These are phyloP conservation scores for Collybia nuda DNA, from an alignment of 768 basidiomycete genomes.

Conservation along the genomic window DNA sequence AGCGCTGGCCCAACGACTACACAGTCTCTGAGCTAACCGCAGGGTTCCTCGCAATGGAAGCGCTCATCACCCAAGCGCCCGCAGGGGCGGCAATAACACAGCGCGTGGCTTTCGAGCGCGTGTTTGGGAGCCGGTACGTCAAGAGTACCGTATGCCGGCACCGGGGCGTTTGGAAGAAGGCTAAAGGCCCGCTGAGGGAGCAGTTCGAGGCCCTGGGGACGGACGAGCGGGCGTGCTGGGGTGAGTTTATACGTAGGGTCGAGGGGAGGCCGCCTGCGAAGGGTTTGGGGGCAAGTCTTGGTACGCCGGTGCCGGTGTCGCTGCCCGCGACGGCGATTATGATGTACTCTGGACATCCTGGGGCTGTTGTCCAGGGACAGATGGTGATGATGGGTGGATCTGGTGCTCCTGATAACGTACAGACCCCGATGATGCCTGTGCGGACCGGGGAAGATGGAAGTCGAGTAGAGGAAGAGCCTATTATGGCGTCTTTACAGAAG, in stretches of 20 bases:
- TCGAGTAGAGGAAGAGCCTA: conserved; percentile 19
- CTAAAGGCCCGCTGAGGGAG: conserved; percentile 42
- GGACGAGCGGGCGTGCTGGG: conserved; percentile 65
- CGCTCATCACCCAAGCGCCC: conserved; percentile 33
- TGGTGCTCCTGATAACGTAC: conserved; percentile 8
- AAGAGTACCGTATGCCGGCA: conserved; percentile 75
- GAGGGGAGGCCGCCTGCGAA: conserved; percentile 48
- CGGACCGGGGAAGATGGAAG: conserved; percentile 4
- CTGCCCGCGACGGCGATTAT: conserved; percentile 11
- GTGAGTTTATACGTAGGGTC: conserved; percentile 63
- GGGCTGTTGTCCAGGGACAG: neutral
- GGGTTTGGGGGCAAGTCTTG: neutral
- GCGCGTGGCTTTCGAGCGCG: conserved; percentile 65
- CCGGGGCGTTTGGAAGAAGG: conserved; percentile 65
- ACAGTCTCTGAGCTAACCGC: conserved; percentile 63
- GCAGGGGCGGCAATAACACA: conserved; percentile 51
- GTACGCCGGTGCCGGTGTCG: conserved; percentile 1
- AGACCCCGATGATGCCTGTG: conserved; percentile 5
- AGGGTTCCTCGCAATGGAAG: conserved; percentile 57
- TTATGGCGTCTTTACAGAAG: conserved; percentile 28
- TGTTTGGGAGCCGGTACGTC: conserved; percentile 70
- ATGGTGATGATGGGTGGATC: neutral
- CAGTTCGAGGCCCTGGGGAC: conserved; percentile 55
- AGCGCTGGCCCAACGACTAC: conserved; percentile 79
- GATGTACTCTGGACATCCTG: neutral